Percentiles rank a stretch among this genome's conserved stretches.
Evolutionary conservation across 2,329 filamentous ascomycete genomes (phyloP).

Genomic region (Beauveria sp.): DNA sequence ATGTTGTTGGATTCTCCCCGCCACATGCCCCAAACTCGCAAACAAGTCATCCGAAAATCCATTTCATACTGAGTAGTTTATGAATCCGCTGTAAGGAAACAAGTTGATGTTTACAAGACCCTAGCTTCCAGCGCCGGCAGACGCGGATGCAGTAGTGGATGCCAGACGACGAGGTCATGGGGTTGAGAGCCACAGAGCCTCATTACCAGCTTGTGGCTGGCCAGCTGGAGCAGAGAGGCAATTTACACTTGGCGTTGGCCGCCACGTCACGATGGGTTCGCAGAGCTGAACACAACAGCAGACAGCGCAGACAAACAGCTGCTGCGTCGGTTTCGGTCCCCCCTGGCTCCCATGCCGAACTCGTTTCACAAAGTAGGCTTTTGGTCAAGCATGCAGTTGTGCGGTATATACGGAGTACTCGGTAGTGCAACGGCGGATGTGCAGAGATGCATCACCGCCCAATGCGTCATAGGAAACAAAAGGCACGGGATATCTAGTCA

Average conservation of each 20-base stretch:
- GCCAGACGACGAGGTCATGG: background rate
- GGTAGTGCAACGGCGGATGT: background rate
- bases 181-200: background rate
- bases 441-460: background rate
- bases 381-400: background rate
- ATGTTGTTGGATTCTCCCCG: background rate
- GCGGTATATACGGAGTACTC: too few species aligned
- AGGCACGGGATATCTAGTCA: background rate
- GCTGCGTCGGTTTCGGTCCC: background rate
- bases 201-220: background rate
- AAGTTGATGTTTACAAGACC: too few species aligned
- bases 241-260: background rate
- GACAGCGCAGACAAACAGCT: background rate
- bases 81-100: too few species aligned
- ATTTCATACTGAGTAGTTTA: too few species aligned
- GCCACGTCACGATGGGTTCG: constrained; percentile 6
- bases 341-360: background rate
- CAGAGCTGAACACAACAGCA: background rate
- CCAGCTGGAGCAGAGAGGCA: background rate
- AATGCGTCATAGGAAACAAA: background rate
- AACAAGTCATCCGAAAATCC: too few species aligned
- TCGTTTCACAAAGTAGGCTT: background rate
- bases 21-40: too few species aligned
- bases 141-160: background rate
- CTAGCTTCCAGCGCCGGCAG: background rate